These are phyloP conservation scores for Hypoxylon sp. DNA, from an alignment of 2,329 filamentous ascomycete genomes.

Conservation along the genomic window DNA sequence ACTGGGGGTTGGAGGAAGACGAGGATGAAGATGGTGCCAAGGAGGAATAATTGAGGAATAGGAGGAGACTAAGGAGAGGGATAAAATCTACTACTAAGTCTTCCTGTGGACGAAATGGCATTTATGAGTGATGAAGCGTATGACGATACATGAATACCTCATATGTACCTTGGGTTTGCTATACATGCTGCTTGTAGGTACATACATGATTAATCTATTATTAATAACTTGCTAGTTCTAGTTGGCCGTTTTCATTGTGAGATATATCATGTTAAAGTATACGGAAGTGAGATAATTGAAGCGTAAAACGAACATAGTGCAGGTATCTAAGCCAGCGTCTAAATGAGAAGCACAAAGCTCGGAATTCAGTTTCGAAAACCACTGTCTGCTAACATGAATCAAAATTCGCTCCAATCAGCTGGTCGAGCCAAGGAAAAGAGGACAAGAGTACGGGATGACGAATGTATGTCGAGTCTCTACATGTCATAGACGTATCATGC, in stretches of 20 bases:
- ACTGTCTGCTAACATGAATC: no score
- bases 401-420: no score
- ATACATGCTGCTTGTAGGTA: slow-evolving; percentile 17
- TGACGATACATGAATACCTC: slow-evolving; percentile 16
- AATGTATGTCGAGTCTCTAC: no score
- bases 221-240: not conserved
- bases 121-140: slow-evolving; percentile 22
- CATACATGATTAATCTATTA: slow-evolving; percentile 6
- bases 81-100: not conserved
- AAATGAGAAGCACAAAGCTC: no score
- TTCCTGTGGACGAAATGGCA: not conserved
- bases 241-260: not conserved
- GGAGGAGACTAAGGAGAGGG: not conserved
- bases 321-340: no score
- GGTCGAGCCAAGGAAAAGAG: no score
- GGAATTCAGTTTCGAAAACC: no score
- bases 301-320: no score
- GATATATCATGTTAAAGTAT: no score
- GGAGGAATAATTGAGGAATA: slow-evolving; percentile 32
- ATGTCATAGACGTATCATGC: no score
- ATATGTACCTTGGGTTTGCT: slow-evolving; percentile 3
- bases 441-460: not conserved
- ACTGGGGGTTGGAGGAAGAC: slow-evolving; percentile 69
- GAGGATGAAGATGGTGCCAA: slow-evolving; percentile 54
- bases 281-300: no score